Evolutionary conservation across 495 filamentous ascomycete genomes (phyloP).

Genomic region (Apiosordaria backusii): DNA sequence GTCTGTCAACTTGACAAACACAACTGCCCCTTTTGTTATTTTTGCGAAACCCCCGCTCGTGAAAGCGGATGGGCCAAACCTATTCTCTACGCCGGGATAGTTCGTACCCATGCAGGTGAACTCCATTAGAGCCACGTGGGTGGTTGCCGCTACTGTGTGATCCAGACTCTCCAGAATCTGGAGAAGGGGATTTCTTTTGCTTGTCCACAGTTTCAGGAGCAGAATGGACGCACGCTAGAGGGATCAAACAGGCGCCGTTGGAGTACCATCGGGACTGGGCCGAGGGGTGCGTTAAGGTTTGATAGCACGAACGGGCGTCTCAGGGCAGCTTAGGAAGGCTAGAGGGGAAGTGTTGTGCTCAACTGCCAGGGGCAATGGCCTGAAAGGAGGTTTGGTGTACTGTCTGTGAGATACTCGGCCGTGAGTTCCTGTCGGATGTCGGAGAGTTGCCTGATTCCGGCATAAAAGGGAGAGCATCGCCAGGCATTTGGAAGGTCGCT

Average conservation of each 20-base stretch:
- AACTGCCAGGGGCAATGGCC: no score
- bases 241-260: background rate
- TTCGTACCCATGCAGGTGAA: background rate
- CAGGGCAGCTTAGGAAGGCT: background rate
- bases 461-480: background rate
- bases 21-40: background rate
- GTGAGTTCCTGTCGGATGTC: background rate
- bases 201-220: background rate
- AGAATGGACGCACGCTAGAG: background rate
- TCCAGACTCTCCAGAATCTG: background rate
- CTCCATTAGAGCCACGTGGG: background rate
- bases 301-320: background rate
- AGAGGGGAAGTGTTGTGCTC: background rate
- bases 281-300: background rate
- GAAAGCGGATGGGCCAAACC: background rate
- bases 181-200: background rate
- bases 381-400: background rate
- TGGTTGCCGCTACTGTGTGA: background rate
- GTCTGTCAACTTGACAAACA: background rate
- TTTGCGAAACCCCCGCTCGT: background rate
- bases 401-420: background rate
- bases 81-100: background rate
- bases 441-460: background rate
- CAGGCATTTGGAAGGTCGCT: background rate
- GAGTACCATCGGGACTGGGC: background rate